Evolutionary conservation across 179 eudicot genomes (phyloP).

Genomic region (Silene coronaria): DNA sequence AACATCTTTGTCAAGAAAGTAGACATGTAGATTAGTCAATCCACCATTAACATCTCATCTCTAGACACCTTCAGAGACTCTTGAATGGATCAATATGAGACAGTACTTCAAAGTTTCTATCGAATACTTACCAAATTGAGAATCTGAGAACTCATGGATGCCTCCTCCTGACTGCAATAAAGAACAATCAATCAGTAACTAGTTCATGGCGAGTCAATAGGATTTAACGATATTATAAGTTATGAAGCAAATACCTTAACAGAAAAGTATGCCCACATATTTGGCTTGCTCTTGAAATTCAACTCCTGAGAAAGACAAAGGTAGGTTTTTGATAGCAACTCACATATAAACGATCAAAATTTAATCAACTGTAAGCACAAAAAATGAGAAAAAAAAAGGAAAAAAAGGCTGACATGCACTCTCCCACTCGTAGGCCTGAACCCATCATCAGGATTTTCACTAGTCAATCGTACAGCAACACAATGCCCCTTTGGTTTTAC

Average conservation of each 20-base stretch:
- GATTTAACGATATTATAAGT: neutral
- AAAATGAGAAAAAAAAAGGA: neutral
- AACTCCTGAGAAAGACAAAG: constrained; percentile 53
- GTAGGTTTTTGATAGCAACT: constrained; percentile 2
- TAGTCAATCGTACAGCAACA: constrained; percentile 98
- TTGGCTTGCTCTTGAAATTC: constrained; percentile 98
- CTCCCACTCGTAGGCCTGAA: constrained; percentile 98
- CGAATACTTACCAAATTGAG: constrained; percentile 78
- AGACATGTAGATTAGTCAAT: neutral
- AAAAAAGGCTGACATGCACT: constrained; percentile 63
- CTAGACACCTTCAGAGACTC: neutral
- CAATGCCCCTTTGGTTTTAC: constrained; percentile 94
- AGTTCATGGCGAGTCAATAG: constrained; percentile 11
- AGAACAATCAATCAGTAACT: constrained; percentile 9
- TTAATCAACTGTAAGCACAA: neutral
- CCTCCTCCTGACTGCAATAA: constrained; percentile 93
- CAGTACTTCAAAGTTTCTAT: neutral
- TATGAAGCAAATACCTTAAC: constrained; percentile 62
- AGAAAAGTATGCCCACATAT: constrained; percentile 99
- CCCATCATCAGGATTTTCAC: constrained; percentile 99
- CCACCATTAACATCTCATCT: neutral
- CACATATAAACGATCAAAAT: neutral
- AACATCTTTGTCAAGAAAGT: neutral
- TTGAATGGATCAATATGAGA: neutral
- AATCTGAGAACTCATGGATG: constrained; percentile 98